These are phyloP conservation scores for Yarrowia galli DNA, from an alignment of 1,139 yeast species.

Conservation along the genomic window DNA sequence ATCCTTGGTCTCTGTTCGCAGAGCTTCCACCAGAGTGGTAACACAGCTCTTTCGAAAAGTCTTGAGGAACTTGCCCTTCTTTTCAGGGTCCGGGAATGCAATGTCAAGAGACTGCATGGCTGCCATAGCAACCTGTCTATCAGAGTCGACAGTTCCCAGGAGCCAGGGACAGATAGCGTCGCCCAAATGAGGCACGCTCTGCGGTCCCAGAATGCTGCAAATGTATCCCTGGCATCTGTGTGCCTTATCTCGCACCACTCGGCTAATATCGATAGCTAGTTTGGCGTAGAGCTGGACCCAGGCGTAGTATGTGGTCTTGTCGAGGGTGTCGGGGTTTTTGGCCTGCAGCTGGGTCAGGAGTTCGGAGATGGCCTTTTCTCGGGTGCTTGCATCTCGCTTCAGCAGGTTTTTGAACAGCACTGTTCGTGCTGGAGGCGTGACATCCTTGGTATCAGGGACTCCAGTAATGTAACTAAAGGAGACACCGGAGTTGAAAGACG, in stretches of 20 bases:
- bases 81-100: slow-evolving; percentile 67
- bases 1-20: slow-evolving; percentile 64
- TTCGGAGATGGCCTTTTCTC: slow-evolving; percentile 77
- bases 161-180: slow-evolving; percentile 78
- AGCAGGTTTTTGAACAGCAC: slow-evolving; percentile 74
- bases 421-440: slow-evolving; percentile 65
- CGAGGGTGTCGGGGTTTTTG: slow-evolving; percentile 43
- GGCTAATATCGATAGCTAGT: slow-evolving; percentile 72
- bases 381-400: slow-evolving; percentile 83
- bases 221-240: slow-evolving; percentile 70
- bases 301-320: slow-evolving; percentile 61
- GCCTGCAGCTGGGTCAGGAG: slow-evolving; percentile 52
- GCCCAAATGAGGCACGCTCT: slow-evolving; percentile 67
- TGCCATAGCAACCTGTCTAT: slow-evolving; percentile 62
- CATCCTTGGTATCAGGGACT: slow-evolving; percentile 69
- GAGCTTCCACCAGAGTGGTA: slow-evolving; percentile 60
- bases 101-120: slow-evolving; percentile 58
- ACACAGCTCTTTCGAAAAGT: slow-evolving; percentile 64
- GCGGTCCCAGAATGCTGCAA: slow-evolving; percentile 63
- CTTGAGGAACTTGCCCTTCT: slow-evolving; percentile 66
- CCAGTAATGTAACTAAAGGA: slow-evolving; percentile 80
- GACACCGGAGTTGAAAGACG: slow-evolving; percentile 49
- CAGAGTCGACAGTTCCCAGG: slow-evolving; percentile 73
- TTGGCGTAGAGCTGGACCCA: slow-evolving; percentile 89
- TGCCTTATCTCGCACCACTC: slow-evolving; percentile 64